phyloP scores from a whole-genome alignment of 805 yeast species.

The Pichia rugopelliculosa region DNA sequence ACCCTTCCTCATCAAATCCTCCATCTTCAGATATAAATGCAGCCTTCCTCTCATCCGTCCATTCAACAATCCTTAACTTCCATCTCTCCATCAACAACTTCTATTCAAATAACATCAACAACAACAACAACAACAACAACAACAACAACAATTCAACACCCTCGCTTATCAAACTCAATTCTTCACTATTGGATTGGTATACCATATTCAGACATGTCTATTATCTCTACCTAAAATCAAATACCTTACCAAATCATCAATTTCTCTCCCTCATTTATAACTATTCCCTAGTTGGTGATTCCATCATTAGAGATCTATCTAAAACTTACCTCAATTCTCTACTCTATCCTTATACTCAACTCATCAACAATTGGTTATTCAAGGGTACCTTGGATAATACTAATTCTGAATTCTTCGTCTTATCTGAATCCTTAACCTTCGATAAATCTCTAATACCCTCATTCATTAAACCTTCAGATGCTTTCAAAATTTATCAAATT shows the following conservation, averaged over 20 bases:
- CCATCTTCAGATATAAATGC: not conserved
- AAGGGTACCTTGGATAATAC: no score
- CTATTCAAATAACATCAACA: not conserved
- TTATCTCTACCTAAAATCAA: constrained; percentile 33
- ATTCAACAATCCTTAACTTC: not conserved
- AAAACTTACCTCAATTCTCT: constrained; percentile 37
- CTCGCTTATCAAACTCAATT: not conserved
- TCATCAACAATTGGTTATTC: constrained; percentile 59
- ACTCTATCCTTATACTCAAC: constrained; percentile 52
- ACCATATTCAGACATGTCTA: constrained; percentile 51
- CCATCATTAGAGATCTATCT: constrained; percentile 37
- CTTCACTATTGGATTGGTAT: constrained; percentile 34
- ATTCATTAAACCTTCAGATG: constrained; percentile 34
- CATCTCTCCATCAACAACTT: not conserved
- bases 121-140: not conserved
- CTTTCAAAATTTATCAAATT: constrained; percentile 47
- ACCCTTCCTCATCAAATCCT: not conserved
- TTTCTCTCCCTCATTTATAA: constrained; percentile 47
- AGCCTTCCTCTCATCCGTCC: not conserved
- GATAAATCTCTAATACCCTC: constrained; percentile 35
- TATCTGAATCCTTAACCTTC: constrained; percentile 4
- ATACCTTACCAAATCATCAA: constrained; percentile 35
- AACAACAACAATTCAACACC: not conserved
- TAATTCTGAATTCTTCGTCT: constrained; percentile 57
- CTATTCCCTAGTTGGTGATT: constrained; percentile 59